Evolutionary conservation across 2,329 filamentous ascomycete species (phyloP), one percentile per base, ranked within the genome.

Genomic region (Pseudogymnoascus sp.): DNA sequence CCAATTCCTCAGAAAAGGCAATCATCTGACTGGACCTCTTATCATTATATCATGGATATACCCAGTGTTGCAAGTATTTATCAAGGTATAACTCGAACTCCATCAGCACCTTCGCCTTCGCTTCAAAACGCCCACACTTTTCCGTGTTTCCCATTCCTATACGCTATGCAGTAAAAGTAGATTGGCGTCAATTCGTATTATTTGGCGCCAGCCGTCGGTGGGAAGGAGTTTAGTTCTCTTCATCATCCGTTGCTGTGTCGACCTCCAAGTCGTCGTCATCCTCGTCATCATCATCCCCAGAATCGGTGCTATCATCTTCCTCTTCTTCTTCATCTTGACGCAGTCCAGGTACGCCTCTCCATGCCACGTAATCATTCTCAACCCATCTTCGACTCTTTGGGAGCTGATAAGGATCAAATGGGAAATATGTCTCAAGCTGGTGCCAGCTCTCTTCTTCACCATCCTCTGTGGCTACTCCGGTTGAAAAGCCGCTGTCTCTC

Each of bases 361-460:
- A 97, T 60, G 87, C 81, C 31, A 93, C 82, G 72, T 96, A 97
- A 72, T 96, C 89, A 19, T 84, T 82, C 66, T 92, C 89, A 11
- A 99, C 78, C 96, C 95, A 98, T 64, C 86, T 83, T 75, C 90
- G 91, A 74, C 93, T 97, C 68, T 86, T 81, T 0, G 93, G 93
- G 60, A 99, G 79, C 71, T 93, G 89, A 75, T 98, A 99, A 2
- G 96, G 96, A 73, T 99, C 95, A 71, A 99, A 99, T 0, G 95
- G 95, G 72, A 98, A 99, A 74, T 96, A 97, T 0, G 92, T 90
- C 69, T 98, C 93, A 1, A 99, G 82, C 75, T 96, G 89, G 71
- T 93, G 88, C 71, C 86, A 89, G 66, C 88, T 86, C 68, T 96
- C 91, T 62, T 87, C 83, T 12, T 77, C 74, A 60, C 77, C 64